phyloP scores from a whole-genome alignment of 2,329 filamentous ascomycete species.

The Orbilia oligospora region DNA sequence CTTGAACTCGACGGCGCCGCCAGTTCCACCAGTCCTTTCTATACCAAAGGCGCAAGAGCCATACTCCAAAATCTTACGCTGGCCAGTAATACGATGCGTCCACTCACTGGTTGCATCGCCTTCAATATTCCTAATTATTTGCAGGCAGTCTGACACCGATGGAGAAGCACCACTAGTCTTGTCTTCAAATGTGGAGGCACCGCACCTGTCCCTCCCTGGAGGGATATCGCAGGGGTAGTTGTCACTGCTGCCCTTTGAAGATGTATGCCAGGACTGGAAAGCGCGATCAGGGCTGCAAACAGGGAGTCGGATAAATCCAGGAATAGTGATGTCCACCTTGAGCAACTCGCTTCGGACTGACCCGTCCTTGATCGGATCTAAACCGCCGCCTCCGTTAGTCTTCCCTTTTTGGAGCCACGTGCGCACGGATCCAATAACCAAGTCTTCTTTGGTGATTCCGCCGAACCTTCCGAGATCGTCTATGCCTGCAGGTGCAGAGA shows the following conservation, averaged over 20 bases:
- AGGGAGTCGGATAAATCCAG: slow-evolving; percentile 67
- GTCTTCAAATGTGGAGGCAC: slow-evolving; percentile 66
- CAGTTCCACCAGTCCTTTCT: neutral
- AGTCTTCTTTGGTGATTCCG: slow-evolving; percentile 61
- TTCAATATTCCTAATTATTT: slow-evolving; percentile 66
- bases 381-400: slow-evolving; percentile 64
- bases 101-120: slow-evolving; percentile 61
- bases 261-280: slow-evolving; percentile 65
- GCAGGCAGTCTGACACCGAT: slow-evolving; percentile 65
- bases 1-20: neutral
- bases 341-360: slow-evolving; percentile 25
- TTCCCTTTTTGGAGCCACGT: slow-evolving; percentile 65
- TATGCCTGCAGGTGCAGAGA: slow-evolving; percentile 65
- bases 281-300: slow-evolving; percentile 67
- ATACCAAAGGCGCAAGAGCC: neutral
- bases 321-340: slow-evolving; percentile 65
- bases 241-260: slow-evolving; percentile 58
- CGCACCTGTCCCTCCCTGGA: slow-evolving; percentile 64
- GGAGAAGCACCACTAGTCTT: slow-evolving; percentile 66
- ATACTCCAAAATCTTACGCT: neutral
- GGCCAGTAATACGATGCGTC: neutral
- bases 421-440: slow-evolving; percentile 62
- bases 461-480: slow-evolving; percentile 64
- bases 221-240: slow-evolving; percentile 67
- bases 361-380: slow-evolving; percentile 63